These are phyloP conservation scores for Cladosporium sp. DNA, from an alignment of 2,329 filamentous ascomycete genomes.

Conservation along the genomic window DNA sequence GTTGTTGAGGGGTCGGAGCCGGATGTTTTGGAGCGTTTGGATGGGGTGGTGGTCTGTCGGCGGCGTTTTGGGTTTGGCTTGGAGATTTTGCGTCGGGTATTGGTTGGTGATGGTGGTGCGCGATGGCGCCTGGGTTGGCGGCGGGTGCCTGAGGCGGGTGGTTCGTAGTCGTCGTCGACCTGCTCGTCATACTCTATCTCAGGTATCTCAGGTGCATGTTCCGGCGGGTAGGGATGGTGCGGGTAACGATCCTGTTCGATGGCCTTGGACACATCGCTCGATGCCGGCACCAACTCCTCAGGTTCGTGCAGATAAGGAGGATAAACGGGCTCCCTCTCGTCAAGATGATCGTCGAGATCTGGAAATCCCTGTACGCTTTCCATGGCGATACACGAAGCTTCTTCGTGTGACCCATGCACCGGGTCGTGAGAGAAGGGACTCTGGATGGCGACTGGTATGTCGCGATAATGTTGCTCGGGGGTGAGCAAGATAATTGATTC, in stretches of 20 bases:
- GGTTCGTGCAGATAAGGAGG: neutral
- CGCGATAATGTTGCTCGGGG: neutral
- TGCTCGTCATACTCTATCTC: neutral
- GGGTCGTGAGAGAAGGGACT: neutral
- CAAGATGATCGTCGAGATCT: neutral
- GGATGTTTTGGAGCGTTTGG: neutral
- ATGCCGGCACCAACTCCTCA: neutral
- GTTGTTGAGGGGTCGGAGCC: neutral
- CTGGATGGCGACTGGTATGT: neutral
- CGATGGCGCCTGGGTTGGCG: neutral
- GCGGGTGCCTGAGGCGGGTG: neutral
- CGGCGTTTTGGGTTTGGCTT: neutral
- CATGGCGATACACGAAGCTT: neutral
- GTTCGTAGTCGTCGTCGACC: neutral
- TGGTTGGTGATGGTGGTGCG: neutral
- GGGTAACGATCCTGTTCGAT: neutral
- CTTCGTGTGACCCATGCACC: neutral
- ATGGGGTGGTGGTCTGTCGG: slow-evolving; percentile 37
- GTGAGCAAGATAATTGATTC: neutral
- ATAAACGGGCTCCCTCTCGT: neutral
- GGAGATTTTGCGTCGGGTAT: neutral
- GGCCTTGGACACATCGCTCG: neutral
- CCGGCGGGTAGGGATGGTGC: neutral
- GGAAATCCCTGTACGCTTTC: neutral
- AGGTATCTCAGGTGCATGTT: neutral